phyloP scores from a whole-genome alignment of 805 yeast species.

The Zygosaccharomyces kombuchaensis region DNA sequence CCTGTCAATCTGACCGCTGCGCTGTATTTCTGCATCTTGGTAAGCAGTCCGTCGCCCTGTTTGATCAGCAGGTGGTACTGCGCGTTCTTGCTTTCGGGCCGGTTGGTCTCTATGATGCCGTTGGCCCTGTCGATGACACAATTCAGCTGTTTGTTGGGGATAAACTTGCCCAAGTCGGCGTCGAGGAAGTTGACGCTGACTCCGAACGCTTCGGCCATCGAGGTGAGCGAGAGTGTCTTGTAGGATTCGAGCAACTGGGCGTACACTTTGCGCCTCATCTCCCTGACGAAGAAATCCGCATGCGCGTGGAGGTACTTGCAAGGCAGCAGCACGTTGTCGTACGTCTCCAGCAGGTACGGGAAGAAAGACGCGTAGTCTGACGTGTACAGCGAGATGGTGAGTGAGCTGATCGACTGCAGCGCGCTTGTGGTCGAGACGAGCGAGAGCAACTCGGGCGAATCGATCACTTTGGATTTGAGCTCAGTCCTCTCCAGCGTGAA shows the following conservation, averaged over 20 bases:
- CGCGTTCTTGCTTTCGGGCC: slow-evolving; percentile 93
- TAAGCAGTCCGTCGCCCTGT: slow-evolving; percentile 87
- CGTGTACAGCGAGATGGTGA: slow-evolving; percentile 82
- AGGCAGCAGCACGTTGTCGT: slow-evolving; percentile 63
- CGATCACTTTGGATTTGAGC: slow-evolving; percentile 77
- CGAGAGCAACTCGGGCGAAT: slow-evolving; percentile 88
- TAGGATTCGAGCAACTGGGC: slow-evolving; percentile 91
- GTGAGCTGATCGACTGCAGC: slow-evolving; percentile 73
- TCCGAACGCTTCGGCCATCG: slow-evolving; percentile 93
- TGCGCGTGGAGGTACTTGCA: slow-evolving; percentile 70
- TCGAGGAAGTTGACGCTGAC: slow-evolving; percentile 86
- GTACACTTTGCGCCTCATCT: slow-evolving; percentile 91
- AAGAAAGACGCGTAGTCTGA: slow-evolving; percentile 82
- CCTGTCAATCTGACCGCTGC: slow-evolving; percentile 96
- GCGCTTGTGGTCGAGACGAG: slow-evolving; percentile 65
- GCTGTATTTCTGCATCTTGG: slow-evolving; percentile 93
- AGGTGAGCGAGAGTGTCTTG: slow-evolving; percentile 79
- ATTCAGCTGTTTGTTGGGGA: slow-evolving; percentile 88
- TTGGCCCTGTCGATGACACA: slow-evolving; percentile 95
- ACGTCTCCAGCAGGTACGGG: slow-evolving; percentile 68
- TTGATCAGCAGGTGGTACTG: slow-evolving; percentile 86
- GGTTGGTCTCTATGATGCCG: slow-evolving; percentile 90
- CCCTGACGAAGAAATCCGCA: slow-evolving; percentile 80
- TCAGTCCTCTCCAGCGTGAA: slow-evolving; percentile 78
- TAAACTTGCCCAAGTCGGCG: slow-evolving; percentile 78